A percentile compares a stretch with the other conserved stretches of the same genome.
phyloP scores from a whole-genome alignment of 768 basidiomycete species.

The Mycena crocata region DNA sequence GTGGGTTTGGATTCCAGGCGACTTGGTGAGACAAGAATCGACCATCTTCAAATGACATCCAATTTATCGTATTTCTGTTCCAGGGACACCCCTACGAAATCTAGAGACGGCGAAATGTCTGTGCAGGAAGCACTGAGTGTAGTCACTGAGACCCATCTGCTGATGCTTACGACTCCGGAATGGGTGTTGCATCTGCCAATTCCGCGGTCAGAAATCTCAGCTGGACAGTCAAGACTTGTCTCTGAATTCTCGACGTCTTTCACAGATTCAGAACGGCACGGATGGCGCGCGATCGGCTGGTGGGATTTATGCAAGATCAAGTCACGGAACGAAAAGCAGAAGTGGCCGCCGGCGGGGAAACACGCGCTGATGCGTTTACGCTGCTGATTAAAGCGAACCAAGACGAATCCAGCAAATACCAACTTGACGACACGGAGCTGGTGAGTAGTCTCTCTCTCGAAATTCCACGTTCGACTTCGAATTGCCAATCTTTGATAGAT shows the following conservation, averaged over 20 bases:
- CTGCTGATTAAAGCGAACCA: conserved; percentile 60
- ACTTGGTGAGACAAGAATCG: conserved; percentile 44
- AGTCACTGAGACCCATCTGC: conserved; percentile 43
- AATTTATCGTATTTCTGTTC: neutral
- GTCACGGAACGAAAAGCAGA: conserved; percentile 48
- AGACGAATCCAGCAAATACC: conserved; percentile 52
- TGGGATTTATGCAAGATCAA: conserved; percentile 53
- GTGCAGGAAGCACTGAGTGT: conserved; percentile 52
- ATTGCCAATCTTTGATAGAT: conserved; percentile 45
- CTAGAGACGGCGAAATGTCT: conserved; percentile 51
- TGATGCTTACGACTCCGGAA: conserved; percentile 45
- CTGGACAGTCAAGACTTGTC: no score
- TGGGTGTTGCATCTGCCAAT: conserved; percentile 54
- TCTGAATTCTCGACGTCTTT: neutral
- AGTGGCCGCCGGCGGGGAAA: conserved; percentile 31
- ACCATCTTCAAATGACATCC: neutral
- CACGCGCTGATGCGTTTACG: conserved; percentile 51
- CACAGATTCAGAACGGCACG: conserved; percentile 43
- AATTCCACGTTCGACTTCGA: neutral
- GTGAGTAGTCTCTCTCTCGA: conserved; percentile 40
- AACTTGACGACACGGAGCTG: conserved; percentile 54
- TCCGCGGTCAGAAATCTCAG: conserved; percentile 40
- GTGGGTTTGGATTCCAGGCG: conserved; percentile 60
- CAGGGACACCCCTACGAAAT: conserved; percentile 46
- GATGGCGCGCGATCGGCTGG: conserved; percentile 46